A percentile compares a stretch with the other conserved stretches of the same genome.
Conservation (phyloP, 2,329 filamentous ascomycete genomes). For the Dactylonectria macrodidyma region DNA sequence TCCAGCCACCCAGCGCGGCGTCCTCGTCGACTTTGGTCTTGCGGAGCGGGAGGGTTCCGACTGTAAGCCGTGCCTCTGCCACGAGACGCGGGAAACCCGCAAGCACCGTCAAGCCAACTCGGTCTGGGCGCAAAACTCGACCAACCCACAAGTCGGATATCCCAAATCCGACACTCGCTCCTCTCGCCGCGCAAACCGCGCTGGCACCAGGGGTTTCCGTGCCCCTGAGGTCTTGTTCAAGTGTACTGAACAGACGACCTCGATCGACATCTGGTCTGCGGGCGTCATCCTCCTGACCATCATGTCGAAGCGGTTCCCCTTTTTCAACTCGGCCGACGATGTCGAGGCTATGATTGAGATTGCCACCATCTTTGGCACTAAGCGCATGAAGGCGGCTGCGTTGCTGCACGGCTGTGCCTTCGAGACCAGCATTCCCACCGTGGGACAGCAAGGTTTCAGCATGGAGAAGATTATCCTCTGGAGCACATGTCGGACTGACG, state of each 20-base stretch:
- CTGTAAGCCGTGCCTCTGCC: slow-evolving; percentile 86
- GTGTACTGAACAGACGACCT: slow-evolving; percentile 93
- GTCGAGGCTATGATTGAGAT: slow-evolving; percentile 98
- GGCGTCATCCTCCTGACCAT: slow-evolving; percentile 98
- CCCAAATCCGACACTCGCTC: slow-evolving; percentile 92
- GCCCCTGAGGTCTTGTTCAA: slow-evolving; percentile 98
- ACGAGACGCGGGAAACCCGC: slow-evolving; percentile 74
- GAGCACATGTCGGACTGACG: slow-evolving; percentile 85
- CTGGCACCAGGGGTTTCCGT: slow-evolving; percentile 94
- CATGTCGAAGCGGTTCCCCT: slow-evolving; percentile 91
- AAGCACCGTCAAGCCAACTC: slow-evolving; percentile 72
- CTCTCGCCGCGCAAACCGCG: slow-evolving; percentile 91
- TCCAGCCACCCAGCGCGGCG: slow-evolving; percentile 82
- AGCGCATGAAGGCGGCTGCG: slow-evolving; percentile 86
- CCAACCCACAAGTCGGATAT: slow-evolving; percentile 75
- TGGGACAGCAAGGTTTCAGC: slow-evolving; percentile 86
- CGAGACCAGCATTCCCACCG: slow-evolving; percentile 92
- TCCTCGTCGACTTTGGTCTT: slow-evolving; percentile 98
- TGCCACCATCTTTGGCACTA: slow-evolving; percentile 90
- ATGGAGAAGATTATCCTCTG: slow-evolving; percentile 96
- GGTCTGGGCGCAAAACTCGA: slow-evolving; percentile 67
- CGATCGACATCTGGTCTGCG: slow-evolving; percentile 97
- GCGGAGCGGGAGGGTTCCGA: slow-evolving; percentile 88
- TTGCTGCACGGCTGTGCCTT: slow-evolving; percentile 91
- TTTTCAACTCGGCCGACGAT: slow-evolving; percentile 99